phyloP scores from a whole-genome alignment of 768 basidiomycete species.

The Termitomyces sp. region DNA sequence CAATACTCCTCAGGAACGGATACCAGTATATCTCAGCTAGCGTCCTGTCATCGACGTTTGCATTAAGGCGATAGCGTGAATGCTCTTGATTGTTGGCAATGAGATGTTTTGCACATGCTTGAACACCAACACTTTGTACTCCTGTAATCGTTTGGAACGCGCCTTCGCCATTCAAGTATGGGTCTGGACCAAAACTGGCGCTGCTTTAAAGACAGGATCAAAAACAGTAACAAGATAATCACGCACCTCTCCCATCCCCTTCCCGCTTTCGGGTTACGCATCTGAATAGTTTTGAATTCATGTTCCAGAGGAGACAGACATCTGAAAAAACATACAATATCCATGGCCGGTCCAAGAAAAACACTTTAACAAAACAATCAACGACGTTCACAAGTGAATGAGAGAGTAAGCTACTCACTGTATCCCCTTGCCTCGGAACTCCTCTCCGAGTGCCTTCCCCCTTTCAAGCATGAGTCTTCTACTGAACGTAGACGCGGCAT shows the following conservation, averaged over 20 bases:
- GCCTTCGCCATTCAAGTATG: slow-evolving; percentile 57
- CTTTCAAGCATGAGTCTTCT: slow-evolving; percentile 57
- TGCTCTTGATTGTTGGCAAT: slow-evolving; percentile 47
- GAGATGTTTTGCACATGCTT: slow-evolving; percentile 53
- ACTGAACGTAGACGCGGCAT: slow-evolving; percentile 46
- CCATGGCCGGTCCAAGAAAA: slow-evolving; percentile 47
- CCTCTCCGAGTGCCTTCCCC: slow-evolving; percentile 57
- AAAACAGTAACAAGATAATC: not conserved
- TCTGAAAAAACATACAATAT: slow-evolving; percentile 30
- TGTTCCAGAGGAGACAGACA: not conserved
- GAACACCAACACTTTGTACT: slow-evolving; percentile 54
- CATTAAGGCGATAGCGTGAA: slow-evolving; percentile 38
- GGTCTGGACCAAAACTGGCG: slow-evolving; percentile 49
- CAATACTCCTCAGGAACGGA: slow-evolving; percentile 44
- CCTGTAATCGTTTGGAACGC: slow-evolving; percentile 55
- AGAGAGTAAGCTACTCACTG: slow-evolving; percentile 21
- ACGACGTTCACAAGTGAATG: not conserved
- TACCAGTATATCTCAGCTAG: slow-evolving; percentile 48
- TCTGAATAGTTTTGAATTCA: slow-evolving; percentile 20
- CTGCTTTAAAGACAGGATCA: not conserved
- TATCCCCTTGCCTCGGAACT: slow-evolving; percentile 66
- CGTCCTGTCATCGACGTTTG: slow-evolving; percentile 54
- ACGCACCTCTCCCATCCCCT: slow-evolving; percentile 42
- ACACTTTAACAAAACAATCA: slow-evolving; percentile 22
- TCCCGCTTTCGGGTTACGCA: slow-evolving; percentile 46